Evolutionary conservation across 148 eudicot genomes (phyloP).

Genomic region (Rhododendron ferrugineum): DNA sequence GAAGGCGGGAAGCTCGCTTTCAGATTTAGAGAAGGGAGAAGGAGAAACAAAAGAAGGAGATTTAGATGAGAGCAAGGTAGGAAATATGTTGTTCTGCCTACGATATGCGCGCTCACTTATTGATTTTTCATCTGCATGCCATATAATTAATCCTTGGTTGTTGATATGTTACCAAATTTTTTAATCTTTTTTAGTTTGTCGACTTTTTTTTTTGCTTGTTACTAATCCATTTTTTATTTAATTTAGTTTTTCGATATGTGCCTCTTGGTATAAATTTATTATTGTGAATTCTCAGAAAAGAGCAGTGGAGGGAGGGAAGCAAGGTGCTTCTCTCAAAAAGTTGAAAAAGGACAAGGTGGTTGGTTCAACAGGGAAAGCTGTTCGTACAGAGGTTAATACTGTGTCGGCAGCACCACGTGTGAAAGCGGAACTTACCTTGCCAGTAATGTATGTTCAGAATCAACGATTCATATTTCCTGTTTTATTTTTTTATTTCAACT

Average conservation of each 20-base stretch:
- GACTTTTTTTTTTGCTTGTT: background rate
- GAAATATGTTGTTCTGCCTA: conserved; percentile 11
- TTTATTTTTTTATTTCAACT: background rate
- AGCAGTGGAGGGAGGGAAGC: conserved; percentile 82
- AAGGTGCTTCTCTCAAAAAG: conserved; percentile 73
- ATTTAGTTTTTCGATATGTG: too few relatives aligned
- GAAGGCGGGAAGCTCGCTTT: conserved; percentile 56
- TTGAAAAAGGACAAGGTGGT: conserved; percentile 78
- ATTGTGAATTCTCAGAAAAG: conserved; percentile 47
- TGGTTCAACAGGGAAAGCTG: conserved; percentile 57
- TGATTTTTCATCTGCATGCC: background rate
- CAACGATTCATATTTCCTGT: conserved; percentile 1
- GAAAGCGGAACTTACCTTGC: conserved; percentile 87
- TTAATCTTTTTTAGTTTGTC: background rate
- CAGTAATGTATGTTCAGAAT: conserved; percentile 51
- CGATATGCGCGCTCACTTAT: background rate
- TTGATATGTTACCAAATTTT: background rate
- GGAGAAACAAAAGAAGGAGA: conserved; percentile 83
- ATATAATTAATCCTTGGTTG: background rate
- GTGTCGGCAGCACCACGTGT: conserved; percentile 73
- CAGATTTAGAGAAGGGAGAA: conserved; percentile 77
- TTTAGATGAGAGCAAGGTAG: conserved; percentile 78
- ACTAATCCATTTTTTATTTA: background rate
- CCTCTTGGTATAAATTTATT: background rate
- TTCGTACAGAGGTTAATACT: conserved; percentile 52